Evolutionary conservation across 164 flowering plant genomes (phyloP), one percentile per base, ranked within the genome.

Genomic region (Magnolia kwangsiensis): DNA sequence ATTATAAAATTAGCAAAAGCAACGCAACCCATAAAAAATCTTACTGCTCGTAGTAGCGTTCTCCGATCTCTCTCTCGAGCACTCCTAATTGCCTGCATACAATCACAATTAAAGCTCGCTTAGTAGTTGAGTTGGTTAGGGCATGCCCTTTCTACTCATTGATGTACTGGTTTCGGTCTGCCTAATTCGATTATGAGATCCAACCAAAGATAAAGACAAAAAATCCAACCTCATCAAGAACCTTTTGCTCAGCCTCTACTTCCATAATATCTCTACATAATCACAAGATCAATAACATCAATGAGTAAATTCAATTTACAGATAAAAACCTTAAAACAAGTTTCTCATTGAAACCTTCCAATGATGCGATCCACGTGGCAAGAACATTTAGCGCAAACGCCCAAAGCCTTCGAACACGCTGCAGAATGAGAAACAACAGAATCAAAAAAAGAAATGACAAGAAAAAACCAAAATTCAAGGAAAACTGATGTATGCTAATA

Each of bases 1-100:
- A 19, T 59, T 59, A 13, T 19, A 59, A 59, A 59, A 59, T 3
- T 3, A 19, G n/a, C n/a, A 19, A 59, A 59, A 59, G n/a, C n/a
- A 11, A 59, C n/a, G 63, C 63, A 59, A 37, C 45, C 45, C 45
- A 37, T 51, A 45, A 9, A 9, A 31, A 50, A 73, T 19, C 96
- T 89, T 87, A 96, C 97, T 66, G 96, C 86, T 20, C 99, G 91
- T n/a, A 96, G 71, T 14, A 96, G 78, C 4, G 88, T 80, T 80
- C 99, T 86, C 59, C 94, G 82, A 20, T 96, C 99, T 86, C 99
- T 90, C 84, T 96, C 99, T 63, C 98, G 86, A 67, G 98, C 90
- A 90, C 92, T 96, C 81, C 88, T 94, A 13, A 96, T 84, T 7
- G 98, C 97, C 99, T 96, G 85, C 8, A 79, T 81, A 16, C 71